A percentile compares a stretch with the other conserved stretches of the same genome.
Evolutionary conservation across 805 yeast species (phyloP).

Genomic region (Sugiyamaella floridensis): DNA sequence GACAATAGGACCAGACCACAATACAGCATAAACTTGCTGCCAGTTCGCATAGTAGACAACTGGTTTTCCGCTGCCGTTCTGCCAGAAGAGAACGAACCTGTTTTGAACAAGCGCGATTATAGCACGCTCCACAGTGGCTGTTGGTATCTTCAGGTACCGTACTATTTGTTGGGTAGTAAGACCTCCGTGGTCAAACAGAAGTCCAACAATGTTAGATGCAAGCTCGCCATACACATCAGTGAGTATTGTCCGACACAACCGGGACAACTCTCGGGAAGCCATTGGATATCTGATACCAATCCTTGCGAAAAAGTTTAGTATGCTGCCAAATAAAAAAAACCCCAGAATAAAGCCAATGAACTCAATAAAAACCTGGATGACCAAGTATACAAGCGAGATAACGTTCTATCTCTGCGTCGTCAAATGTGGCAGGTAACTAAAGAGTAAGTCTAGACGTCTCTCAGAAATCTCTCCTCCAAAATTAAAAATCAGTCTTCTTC

Average conservation of each 20-base stretch:
- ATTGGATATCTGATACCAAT: neutral
- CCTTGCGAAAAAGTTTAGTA: too few relatives aligned
- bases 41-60: conserved; percentile 53
- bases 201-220: conserved; percentile 56
- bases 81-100: conserved; percentile 65
- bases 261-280: conserved; percentile 20
- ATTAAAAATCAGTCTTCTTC: too few relatives aligned
- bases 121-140: conserved; percentile 50
- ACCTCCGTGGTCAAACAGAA: conserved; percentile 62
- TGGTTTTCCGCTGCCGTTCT: conserved; percentile 29
- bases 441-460: too few relatives aligned
- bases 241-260: conserved; percentile 25
- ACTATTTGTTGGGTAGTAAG: conserved; percentile 50
- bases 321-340: too few relatives aligned
- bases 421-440: too few relatives aligned
- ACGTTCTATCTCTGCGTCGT: too few relatives aligned
- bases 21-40: conserved; percentile 52
- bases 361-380: too few relatives aligned
- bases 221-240: conserved; percentile 54
- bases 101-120: conserved; percentile 75
- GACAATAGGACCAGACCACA: conserved; percentile 76
- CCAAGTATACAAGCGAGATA: too few relatives aligned
- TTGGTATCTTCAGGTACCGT: conserved; percentile 40
- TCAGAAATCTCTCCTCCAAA: too few relatives aligned
- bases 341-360: too few relatives aligned